Evolutionary conservation across 2,329 filamentous ascomycete species (phyloP).

Genomic region (Phaeosphaeria sp.): DNA sequence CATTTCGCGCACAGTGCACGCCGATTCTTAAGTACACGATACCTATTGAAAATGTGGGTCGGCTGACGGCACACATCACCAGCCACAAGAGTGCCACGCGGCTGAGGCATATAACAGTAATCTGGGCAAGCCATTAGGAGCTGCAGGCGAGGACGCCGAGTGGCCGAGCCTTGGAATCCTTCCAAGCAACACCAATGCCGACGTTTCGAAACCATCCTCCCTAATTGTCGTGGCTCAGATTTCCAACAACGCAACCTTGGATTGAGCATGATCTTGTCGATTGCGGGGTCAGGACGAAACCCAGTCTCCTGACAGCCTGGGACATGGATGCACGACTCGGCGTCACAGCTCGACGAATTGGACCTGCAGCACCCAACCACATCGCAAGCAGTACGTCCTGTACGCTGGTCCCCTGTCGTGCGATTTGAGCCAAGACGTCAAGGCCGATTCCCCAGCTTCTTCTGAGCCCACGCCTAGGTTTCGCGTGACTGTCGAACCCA

Average conservation of each 20-base stretch:
- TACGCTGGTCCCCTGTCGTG: not conserved
- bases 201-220: slow-evolving; percentile 4
- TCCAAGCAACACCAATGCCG: slow-evolving; percentile 9
- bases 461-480: slow-evolving; percentile 1
- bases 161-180: slow-evolving; percentile 11
- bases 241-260: not conserved
- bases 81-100: slow-evolving; percentile 11
- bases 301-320: slow-evolving; percentile 10
- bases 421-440: not conserved
- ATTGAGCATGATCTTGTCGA: not conserved
- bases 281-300: slow-evolving; percentile 9
- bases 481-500: slow-evolving; percentile 1
- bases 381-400: not conserved
- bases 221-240: slow-evolving; percentile 5
- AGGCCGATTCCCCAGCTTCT: not conserved
- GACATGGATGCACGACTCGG: slow-evolving; percentile 21
- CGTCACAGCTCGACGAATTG: not conserved
- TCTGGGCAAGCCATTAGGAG: slow-evolving; percentile 2
- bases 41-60: not conserved
- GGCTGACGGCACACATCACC: slow-evolving; percentile 1
- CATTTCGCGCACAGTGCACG: not conserved
- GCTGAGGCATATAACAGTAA: slow-evolving; percentile 4
- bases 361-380: not conserved
- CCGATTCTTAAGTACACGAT: not conserved
- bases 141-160: slow-evolving; percentile 17